A percentile compares a stretch with the other conserved stretches of the same genome.
Evolutionary conservation across 1,284 basidiomycete species (phyloP).

Genomic region (Somion occarium): DNA sequence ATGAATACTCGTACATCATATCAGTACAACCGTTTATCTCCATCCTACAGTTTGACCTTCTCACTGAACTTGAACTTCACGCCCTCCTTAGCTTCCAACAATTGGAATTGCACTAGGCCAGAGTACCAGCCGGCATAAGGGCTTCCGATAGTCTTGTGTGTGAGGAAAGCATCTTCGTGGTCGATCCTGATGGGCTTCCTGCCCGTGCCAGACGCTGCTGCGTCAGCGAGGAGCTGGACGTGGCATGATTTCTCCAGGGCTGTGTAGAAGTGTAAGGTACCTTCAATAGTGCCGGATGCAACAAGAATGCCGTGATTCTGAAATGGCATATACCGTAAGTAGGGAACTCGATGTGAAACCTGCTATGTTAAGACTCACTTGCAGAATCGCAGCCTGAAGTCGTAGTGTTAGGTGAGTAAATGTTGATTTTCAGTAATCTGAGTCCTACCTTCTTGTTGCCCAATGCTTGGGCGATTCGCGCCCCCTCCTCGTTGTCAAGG

Average conservation of each 20-base stretch:
- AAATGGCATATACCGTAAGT: too few relatives aligned
- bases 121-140: constrained; percentile 34
- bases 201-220: constrained; percentile 35
- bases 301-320: constrained; percentile 62
- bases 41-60: neutral
- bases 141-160: constrained; percentile 28
- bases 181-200: constrained; percentile 26
- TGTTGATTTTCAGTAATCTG: constrained; percentile 6
- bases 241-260: constrained; percentile 41
- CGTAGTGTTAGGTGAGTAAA: neutral
- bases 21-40: too few relatives aligned
- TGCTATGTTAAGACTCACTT: too few relatives aligned
- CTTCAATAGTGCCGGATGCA: constrained; percentile 37
- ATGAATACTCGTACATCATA: too few relatives aligned
- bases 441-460: constrained; percentile 38
- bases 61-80: constrained; percentile 16
- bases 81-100: constrained; percentile 33
- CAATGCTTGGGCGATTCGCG: constrained; percentile 48
- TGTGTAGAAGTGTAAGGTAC: constrained; percentile 35
- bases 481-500: constrained; percentile 51
- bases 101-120: constrained; percentile 32
- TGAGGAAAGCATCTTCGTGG: constrained; percentile 22
- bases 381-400: constrained; percentile 22
- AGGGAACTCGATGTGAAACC: neutral
- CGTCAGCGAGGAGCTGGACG: constrained; percentile 46